Evolutionary conservation across 768 basidiomycete species (phyloP), one percentile per base, ranked within the genome.

Genomic region (Boletus reticuloceps): DNA sequence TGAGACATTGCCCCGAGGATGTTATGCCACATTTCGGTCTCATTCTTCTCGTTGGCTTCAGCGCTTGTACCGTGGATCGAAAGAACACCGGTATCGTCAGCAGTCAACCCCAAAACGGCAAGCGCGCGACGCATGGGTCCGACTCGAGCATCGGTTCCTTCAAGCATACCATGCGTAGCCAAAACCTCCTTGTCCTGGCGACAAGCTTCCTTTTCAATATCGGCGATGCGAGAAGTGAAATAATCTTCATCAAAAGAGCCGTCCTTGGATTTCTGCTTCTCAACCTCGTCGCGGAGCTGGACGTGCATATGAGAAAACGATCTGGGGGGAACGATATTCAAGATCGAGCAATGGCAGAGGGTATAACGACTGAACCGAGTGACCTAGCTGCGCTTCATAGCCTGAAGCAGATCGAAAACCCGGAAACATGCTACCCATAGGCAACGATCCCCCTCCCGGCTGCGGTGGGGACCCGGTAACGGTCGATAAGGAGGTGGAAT

Each of bases 11-110:
- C 82, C n/a, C 82, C 84, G 74, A 99, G 89, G 69, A 97, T 87
- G 56, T 93, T 86, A 71, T 98, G 94, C 91, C 96, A 98, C 53
- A 98, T 94, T 60, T 85, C 85, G 2, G 93, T 93, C 79, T 99
- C 97, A 70, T 99, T 99, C 77, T 93, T 90, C 79, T 99, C 97
- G 63, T 94, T 94, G 13, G 91, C 91, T 56, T 79, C 82, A 1
- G 91, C 94, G 67, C 91, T 92, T 10, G 91, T 94, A 25, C 91
- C 91, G 58, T 94, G 91, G 54, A 94, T 92, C 12, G 91, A 93
- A 53, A 94, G 77, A 29, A 93, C 88, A 56, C 89, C 95, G 59
- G 98, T 83, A 58, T 97, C 93, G 68, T 98, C 95, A 13, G 91
- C 89, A 11, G 82, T 90, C 60, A 99, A 78, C 57, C 94, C 95